Evolutionary conservation across 192 early-diverging fungal species (phyloP).

Genomic region (Backusella macrospora): DNA sequence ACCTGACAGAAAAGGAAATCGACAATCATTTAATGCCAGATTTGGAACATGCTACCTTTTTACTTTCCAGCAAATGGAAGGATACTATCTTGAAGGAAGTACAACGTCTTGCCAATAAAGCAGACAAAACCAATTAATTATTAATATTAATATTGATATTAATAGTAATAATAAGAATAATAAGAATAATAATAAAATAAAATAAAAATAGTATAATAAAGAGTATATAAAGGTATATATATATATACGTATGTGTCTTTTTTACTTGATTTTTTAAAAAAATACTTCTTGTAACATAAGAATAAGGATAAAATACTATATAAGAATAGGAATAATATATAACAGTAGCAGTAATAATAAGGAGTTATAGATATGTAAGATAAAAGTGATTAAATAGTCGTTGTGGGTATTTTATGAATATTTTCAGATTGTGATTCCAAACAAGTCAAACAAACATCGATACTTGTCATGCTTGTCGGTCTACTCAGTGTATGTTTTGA

Average conservation of each 20-base stretch:
- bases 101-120: conserved; percentile 14
- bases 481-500: conserved; percentile 23
- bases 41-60: conserved; percentile 49
- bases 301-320: neutral
- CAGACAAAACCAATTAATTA: conserved; percentile 13
- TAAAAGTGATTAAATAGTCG: neutral
- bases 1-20: conserved; percentile 42
- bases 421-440: conserved; percentile 21
- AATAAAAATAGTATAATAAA: too few relatives aligned
- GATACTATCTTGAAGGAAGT: conserved; percentile 23
- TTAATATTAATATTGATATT: neutral
- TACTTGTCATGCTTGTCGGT: conserved; percentile 34
- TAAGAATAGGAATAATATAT: neutral
- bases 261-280: too few relatives aligned
- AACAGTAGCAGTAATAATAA: neutral
- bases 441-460: conserved; percentile 31
- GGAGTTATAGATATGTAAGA: neutral
- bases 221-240: neutral
- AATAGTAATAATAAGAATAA: too few relatives aligned
- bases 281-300: neutral
- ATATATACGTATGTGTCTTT: neutral
- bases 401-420: conserved; percentile 12
- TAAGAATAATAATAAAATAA: too few relatives aligned
- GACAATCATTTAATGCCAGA: conserved; percentile 46
- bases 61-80: conserved; percentile 39